phyloP scores from a whole-genome alignment of 2,329 filamentous ascomycete genomes.

The Phyllosticta citriasiana region DNA sequence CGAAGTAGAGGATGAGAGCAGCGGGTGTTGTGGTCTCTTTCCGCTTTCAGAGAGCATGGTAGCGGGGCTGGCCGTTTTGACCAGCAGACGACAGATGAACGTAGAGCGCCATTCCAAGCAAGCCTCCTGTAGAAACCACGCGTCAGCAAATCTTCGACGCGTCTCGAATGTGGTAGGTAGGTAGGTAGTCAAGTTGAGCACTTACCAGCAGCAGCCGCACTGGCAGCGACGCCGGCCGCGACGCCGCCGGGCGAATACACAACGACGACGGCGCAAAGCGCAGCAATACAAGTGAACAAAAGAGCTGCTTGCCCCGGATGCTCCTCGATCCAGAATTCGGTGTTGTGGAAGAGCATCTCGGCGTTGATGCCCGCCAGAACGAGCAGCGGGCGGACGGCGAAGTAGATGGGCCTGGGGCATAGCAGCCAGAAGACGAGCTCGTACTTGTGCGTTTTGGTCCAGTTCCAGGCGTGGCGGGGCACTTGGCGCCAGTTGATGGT shows the following conservation, averaged over 20 bases:
- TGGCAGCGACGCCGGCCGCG: neutral
- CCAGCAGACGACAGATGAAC: neutral
- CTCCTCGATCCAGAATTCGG: neutral
- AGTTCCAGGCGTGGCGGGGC: neutral
- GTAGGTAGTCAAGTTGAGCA: neutral
- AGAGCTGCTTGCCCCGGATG: too few relatives aligned
- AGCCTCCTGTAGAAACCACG: neutral
- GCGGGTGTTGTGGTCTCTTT: neutral
- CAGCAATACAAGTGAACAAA: neutral
- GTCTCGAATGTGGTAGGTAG: neutral
- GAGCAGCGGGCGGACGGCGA: neutral
- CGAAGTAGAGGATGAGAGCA: neutral
- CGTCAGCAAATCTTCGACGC: neutral
- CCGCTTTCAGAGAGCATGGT: too few relatives aligned
- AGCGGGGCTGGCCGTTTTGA: too few relatives aligned
- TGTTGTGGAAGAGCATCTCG: neutral
- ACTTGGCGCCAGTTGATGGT: neutral
- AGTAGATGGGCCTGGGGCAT: neutral
- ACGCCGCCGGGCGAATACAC: neutral
- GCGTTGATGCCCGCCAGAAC: neutral
- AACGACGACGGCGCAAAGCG: neutral
- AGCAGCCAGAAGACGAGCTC: neutral
- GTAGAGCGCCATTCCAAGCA: neutral
- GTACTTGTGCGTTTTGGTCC: neutral
- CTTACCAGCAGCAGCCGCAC: neutral